These are phyloP conservation scores for Colletotrichum falcatum DNA, from an alignment of 2,329 filamentous ascomycete genomes.

Conservation along the genomic window DNA sequence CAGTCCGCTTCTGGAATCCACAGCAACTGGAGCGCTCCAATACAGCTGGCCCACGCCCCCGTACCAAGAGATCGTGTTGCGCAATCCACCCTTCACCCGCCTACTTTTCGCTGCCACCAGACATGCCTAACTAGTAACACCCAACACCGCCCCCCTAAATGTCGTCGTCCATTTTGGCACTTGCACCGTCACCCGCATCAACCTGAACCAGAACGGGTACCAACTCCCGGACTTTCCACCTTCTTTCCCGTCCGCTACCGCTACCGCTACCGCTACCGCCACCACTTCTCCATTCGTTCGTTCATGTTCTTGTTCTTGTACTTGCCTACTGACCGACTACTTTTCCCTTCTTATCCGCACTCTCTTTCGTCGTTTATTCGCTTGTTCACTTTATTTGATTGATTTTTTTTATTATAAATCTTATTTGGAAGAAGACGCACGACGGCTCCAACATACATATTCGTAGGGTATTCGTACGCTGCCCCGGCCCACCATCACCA, in stretches of 20 bases:
- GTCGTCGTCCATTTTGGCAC: constrained; percentile 6
- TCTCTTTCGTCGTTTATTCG: constrained; percentile 2
- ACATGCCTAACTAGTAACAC: constrained; percentile 7
- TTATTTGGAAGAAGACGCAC: neutral
- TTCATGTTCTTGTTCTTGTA: constrained; percentile 25
- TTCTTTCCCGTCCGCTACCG: constrained; percentile 28
- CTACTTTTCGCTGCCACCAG: constrained; percentile 6
- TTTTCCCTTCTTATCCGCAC: constrained; percentile 20
- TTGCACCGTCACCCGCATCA: constrained; percentile 1
- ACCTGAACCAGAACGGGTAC: constrained; percentile 15
- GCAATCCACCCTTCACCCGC: constrained; percentile 36
- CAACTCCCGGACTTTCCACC: constrained; percentile 36
- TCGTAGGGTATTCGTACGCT: neutral
- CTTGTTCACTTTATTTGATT: no score
- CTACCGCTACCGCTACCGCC: constrained; percentile 14
- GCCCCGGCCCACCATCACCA: neutral
- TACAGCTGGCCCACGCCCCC: constrained; percentile 39
- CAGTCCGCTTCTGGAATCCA: constrained; percentile 39
- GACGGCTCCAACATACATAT: neutral
- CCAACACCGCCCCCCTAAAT: constrained; percentile 13
- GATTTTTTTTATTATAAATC: constrained; percentile 8
- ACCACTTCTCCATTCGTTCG: constrained; percentile 13
- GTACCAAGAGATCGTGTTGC: constrained; percentile 41
- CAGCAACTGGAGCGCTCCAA: constrained; percentile 35
- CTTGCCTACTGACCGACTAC: no score